Evolutionary conservation across 768 basidiomycete genomes (phyloP), one percentile per base, ranked within the genome.

Genomic region (Pisolithus sp.): DNA sequence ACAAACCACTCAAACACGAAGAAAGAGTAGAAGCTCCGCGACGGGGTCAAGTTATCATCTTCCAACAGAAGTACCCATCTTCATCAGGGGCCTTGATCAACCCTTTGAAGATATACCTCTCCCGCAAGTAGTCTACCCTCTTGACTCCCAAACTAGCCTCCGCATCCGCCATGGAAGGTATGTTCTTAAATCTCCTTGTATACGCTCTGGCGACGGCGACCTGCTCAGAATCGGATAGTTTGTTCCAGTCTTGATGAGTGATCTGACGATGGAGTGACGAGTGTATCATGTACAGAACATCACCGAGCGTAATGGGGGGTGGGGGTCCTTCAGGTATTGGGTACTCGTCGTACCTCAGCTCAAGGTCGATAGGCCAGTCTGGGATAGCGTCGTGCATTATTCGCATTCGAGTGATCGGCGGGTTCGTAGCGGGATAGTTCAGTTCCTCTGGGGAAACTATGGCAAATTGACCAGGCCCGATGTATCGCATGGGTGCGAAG

Each of bases 361-460:
- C 68, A 46, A 86, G 63, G 52, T 78, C 74, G 48, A 86, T 72
- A 13, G 81, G 78, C 83, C 84, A 86, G n/a, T 75, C 59, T 0
- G 81, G 79, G 46, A 83, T 71, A 15, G 60, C 55, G 47, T 86
- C 81, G 59, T 77, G 80, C 1, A 73, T 59, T 59, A 88, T 80
- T n/a, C 76, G 73, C 57, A 86, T 73, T 34, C 68, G 72, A 9
- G 73, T 75, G 46, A 80, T 63, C 0, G 75, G 64, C 0, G 85
- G 85, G 57, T 78, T 70, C 8, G 81, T 82, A 17, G 82, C 84
- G 4, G 74, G 68, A 62, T 82, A 71, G 2, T 51, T 52, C 9
- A 85, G 69, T 28, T 82, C 76, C 1, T 78, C 76, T 0, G 57
- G 47, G 0, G 75, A 60, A 2, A 86, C 60, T 0, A 70, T 44